A percentile compares a stretch with the other conserved stretches of the same genome.
phyloP scores from a whole-genome alignment of 2,329 filamentous ascomycete species.

The Dichotomopilus funicola region DNA sequence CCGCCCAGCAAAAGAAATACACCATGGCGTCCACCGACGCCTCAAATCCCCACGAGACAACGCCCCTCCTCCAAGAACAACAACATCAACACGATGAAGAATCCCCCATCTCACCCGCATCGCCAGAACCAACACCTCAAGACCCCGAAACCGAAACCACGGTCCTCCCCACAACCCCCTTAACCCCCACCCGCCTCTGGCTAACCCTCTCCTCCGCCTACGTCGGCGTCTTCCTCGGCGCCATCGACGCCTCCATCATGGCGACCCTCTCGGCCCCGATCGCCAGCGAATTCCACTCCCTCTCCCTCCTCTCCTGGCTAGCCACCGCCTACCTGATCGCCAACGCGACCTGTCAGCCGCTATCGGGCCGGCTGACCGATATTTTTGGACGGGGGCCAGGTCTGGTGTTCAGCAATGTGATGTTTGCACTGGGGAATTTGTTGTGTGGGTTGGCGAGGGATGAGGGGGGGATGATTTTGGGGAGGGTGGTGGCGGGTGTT shows the following conservation, averaged over 20 bases:
- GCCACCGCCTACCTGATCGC: slow-evolving; percentile 83
- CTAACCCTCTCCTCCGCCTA: slow-evolving; percentile 51
- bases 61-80: slow-evolving; percentile 8
- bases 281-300: slow-evolving; percentile 72
- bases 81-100: not conserved
- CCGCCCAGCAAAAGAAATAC: not conserved
- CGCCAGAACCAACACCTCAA: not conserved
- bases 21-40: not conserved
- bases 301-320: slow-evolving; percentile 79
- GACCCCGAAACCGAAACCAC: slow-evolving; percentile 16
- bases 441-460: slow-evolving; percentile 69
- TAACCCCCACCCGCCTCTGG: slow-evolving; percentile 42
- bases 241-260: slow-evolving; percentile 72
- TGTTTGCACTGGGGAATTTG: slow-evolving; percentile 74
- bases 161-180: slow-evolving; percentile 35
- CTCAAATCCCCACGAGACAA: slow-evolving; percentile 3
- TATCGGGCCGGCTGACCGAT: slow-evolving; percentile 80
- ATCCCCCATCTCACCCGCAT: not conserved
- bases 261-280: slow-evolving; percentile 81
- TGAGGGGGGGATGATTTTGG: slow-evolving; percentile 65
- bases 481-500: slow-evolving; percentile 72
- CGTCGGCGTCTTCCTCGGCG: slow-evolving; percentile 57
- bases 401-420: slow-evolving; percentile 69
- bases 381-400: slow-evolving; percentile 78
- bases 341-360: slow-evolving; percentile 78